Evolutionary conservation across 768 basidiomycete genomes (phyloP), one percentile per base, ranked within the genome.

Genomic region (Clavulina sp.): DNA sequence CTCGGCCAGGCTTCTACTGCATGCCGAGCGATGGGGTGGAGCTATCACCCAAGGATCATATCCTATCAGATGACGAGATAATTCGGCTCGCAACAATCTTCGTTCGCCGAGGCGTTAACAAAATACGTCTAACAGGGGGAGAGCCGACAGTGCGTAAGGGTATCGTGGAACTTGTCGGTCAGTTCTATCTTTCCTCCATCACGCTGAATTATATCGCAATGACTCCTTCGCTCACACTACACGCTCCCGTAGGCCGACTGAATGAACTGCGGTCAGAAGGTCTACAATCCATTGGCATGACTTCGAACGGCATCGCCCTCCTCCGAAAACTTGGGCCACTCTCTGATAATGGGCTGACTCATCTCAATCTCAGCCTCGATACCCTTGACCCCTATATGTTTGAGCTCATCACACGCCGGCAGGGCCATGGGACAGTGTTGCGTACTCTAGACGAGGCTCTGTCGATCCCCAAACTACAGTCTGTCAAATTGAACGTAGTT

Each of bases 331-430:
- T 91, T n/a, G 75, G 79, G 2, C 65, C 72, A 26, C 64, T 89
- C 38, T 70, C 88, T 2, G 64, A 69, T 48, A 78, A 75, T 52
- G 87, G 86, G 0, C 70, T 92, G 7, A 82, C 84, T 0, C 83
- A 89, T 65, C 65, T 92, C 24, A 73, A 74, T 58, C 59, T 73
- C 46, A 69, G 84, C 59, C 67, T 92, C 60, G 87, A 91, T 60
- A 91, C 87, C 0, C 65, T 91, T 48, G 81, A 88, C 61, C 81
- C 81, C 41, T 76, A 80, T 70, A 89, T 84, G 62, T 91, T 89
- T 60, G 84, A 89, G 63, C 70, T 85, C 30, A 87, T 92, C 69
- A 82, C 89, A 1, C 74, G 86, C 30, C 73, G 89, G 9, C 66
- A 49, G 36, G 84, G 85, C 2, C 83, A 84, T 60, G 76, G 76